A percentile compares a stretch with the other conserved stretches of the same genome.
Evolutionary conservation across 352 stramenopile species (phyloP).

Genomic region (Globisporangium uncinulatum): DNA sequence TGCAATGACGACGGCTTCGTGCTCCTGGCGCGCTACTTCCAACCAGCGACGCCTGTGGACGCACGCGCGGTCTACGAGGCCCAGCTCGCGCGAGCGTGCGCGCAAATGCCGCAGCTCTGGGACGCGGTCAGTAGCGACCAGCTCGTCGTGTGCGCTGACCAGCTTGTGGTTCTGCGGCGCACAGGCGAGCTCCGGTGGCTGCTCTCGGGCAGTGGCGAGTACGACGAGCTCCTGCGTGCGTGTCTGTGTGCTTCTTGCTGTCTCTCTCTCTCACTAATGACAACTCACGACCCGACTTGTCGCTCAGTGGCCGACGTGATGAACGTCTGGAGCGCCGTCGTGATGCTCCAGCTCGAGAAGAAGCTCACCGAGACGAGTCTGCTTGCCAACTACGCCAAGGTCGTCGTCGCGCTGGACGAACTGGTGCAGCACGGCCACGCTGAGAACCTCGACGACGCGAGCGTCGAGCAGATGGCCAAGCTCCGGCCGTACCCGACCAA

Average conservation of each 20-base stretch:
- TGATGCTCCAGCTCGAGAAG: constrained; percentile 60
- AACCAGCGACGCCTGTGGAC: constrained; percentile 34
- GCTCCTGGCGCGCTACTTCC: constrained; percentile 64
- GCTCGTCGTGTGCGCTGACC: constrained; percentile 43
- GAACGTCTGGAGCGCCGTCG: constrained; percentile 34
- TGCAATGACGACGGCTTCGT: constrained; percentile 66
- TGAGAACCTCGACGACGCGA: constrained; percentile 41
- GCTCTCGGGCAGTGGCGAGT: constrained; percentile 52
- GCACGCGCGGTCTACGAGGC: constrained; percentile 39
- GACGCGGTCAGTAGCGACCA: constrained; percentile 25
- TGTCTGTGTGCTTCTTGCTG: too few species aligned
- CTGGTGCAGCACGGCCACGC: constrained; percentile 57
- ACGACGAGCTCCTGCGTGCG: constrained; percentile 71
- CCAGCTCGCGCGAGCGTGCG: constrained; percentile 41
- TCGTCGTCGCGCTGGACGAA: constrained; percentile 62
- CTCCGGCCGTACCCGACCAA: constrained; percentile 41
- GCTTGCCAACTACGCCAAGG: constrained; percentile 53
- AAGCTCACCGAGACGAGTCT: constrained; percentile 57
- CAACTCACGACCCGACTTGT: background rate
- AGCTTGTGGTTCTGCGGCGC: constrained; percentile 55
- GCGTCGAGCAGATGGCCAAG: constrained; percentile 53
- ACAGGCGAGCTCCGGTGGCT: constrained; percentile 57
- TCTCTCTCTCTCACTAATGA: too few species aligned
- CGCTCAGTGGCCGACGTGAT: constrained; percentile 60
- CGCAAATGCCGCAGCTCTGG: constrained; percentile 29